Conservation (phyloP, 2,329 filamentous ascomycete genomes). For the Xylariomycetidae sp. region DNA sequence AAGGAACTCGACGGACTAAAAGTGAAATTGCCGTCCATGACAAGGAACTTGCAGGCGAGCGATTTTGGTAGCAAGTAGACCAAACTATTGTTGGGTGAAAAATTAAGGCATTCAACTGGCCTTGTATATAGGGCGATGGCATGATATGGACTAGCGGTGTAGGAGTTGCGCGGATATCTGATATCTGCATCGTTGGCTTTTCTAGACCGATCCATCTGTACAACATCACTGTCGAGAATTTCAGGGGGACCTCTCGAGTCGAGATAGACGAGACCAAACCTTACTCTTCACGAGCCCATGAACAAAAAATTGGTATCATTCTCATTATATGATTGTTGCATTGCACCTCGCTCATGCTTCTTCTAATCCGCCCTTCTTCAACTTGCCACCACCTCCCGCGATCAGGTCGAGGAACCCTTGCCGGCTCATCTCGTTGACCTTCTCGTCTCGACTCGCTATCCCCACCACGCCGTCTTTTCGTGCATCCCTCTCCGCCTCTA, state of each 20-base stretch:
- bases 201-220: neutral
- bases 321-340: neutral
- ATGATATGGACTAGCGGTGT: too few relatives aligned
- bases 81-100: too few relatives aligned
- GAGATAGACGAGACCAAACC: conserved; percentile 1
- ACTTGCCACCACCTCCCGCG: conserved; percentile 54
- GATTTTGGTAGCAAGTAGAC: conserved; percentile 58
- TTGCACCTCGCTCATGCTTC: conserved; percentile 41
- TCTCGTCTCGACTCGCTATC: conserved; percentile 75
- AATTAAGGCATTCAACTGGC: neutral
- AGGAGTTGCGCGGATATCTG: too few relatives aligned
- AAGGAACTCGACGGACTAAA: conserved; percentile 83
- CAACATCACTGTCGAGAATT: too few relatives aligned
- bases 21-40: conserved; percentile 87
- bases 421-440: conserved; percentile 92
- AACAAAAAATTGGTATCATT: neutral
- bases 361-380: conserved; percentile 56
- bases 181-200: neutral
- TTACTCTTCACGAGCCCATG: too few relatives aligned
- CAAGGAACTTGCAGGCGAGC: conserved; percentile 89
- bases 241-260: too few relatives aligned
- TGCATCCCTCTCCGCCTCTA: conserved; percentile 67
- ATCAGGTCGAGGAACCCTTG: conserved; percentile 95
- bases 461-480: conserved; percentile 73
- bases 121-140: conserved; percentile 3